These are phyloP conservation scores for Aspergillus fructus DNA, from an alignment of 2,329 filamentous ascomycete species.

Conservation along the genomic window DNA sequence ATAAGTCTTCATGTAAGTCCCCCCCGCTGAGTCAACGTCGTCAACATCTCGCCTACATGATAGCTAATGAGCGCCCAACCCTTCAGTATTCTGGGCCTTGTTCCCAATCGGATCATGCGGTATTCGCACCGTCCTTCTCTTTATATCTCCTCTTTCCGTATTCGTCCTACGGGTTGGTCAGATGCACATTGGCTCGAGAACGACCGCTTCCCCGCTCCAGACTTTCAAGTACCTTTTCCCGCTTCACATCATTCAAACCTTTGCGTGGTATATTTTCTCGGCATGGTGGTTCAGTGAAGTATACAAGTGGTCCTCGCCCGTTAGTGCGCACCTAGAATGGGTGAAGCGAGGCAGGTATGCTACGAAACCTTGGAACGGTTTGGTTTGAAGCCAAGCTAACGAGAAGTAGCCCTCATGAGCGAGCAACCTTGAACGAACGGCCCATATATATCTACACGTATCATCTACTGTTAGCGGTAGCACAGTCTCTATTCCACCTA, in stretches of 20 bases:
- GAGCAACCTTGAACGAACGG: slow-evolving; percentile 78
- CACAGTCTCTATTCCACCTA: slow-evolving; percentile 70
- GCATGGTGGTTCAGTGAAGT: slow-evolving; percentile 77
- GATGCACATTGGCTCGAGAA: slow-evolving; percentile 72
- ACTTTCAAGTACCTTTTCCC: slow-evolving; percentile 61
- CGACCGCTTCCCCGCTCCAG: slow-evolving; percentile 66
- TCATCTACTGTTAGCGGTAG: slow-evolving; percentile 65
- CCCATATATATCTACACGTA: slow-evolving; percentile 76
- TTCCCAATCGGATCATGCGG: slow-evolving; percentile 77
- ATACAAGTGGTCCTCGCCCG: slow-evolving; percentile 70
- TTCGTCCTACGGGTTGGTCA: slow-evolving; percentile 84
- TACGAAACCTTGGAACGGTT: not conserved
- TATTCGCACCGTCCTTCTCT: slow-evolving; percentile 72
- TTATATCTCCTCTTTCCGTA: slow-evolving; percentile 71
- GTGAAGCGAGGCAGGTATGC: slow-evolving; percentile 67
- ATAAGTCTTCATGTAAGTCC: slow-evolving; percentile 66
- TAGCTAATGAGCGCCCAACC: slow-evolving; percentile 8
- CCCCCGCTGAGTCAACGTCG: not conserved
- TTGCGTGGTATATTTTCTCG: slow-evolving; percentile 74
- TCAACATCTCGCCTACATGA: not conserved
- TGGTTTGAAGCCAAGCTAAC: slow-evolving; percentile 2
- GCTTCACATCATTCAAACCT: slow-evolving; percentile 65
- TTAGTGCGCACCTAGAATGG: slow-evolving; percentile 65
- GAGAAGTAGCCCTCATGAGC: slow-evolving; percentile 55
- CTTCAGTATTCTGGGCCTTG: slow-evolving; percentile 76